Evolutionary conservation across 208 protist species (phyloP).

Genomic region (Trypanosoma grayi): DNA sequence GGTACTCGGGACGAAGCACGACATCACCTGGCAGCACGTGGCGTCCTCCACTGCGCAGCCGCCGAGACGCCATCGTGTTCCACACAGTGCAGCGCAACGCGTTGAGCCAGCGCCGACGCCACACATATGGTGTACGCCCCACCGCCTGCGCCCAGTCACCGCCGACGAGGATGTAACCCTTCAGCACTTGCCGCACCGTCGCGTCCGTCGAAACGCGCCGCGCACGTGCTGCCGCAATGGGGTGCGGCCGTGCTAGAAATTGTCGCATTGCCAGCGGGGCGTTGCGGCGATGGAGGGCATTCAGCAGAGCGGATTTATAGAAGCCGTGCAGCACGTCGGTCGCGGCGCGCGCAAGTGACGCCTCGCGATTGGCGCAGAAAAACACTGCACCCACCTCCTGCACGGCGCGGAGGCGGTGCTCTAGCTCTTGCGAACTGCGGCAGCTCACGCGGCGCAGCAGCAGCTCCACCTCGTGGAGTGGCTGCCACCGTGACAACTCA

Average conservation of each 20-base stretch:
- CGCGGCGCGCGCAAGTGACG: constrained; percentile 64
- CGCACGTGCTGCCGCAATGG: constrained; percentile 60
- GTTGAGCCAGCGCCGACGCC: constrained; percentile 77
- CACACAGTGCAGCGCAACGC: constrained; percentile 72
- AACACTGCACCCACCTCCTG: constrained; percentile 71
- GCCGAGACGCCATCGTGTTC: constrained; percentile 79
- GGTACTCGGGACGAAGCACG: constrained; percentile 60
- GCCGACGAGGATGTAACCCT: constrained; percentile 51
- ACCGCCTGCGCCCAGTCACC: constrained; percentile 70
- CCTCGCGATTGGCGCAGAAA: constrained; percentile 78
- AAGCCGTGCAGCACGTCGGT: constrained; percentile 85
- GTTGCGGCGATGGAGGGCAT: constrained; percentile 67
- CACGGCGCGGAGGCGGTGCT: constrained; percentile 62
- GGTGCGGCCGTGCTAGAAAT: constrained; percentile 63
- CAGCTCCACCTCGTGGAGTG: constrained; percentile 63
- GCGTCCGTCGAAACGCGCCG: constrained; percentile 57
- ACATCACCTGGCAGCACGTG: constrained; percentile 69
- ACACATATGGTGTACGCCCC: constrained; percentile 60
- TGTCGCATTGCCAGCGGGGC: constrained; percentile 53
- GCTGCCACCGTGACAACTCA: constrained; percentile 67
- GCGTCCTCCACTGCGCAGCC: constrained; percentile 32
- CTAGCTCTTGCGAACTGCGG: constrained; percentile 38
- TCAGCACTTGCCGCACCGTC: constrained; percentile 65
- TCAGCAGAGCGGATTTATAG: constrained; percentile 73
- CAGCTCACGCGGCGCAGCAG: constrained; percentile 71